phyloP scores from a whole-genome alignment of 441 rosid species.

The Bocquillonia castaneifolia region DNA sequence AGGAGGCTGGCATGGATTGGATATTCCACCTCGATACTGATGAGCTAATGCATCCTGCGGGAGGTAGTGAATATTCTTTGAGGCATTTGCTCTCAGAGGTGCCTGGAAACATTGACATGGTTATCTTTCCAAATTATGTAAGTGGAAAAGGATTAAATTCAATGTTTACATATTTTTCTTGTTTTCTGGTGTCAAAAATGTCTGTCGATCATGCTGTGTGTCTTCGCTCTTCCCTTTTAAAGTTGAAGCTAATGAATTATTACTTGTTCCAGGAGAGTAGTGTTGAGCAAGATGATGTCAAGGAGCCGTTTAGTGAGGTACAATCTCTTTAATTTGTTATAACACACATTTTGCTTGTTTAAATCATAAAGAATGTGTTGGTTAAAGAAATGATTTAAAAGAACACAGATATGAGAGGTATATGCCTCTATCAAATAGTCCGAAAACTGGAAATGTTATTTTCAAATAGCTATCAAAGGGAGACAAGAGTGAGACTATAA shows the following conservation, averaged over 20 bases:
- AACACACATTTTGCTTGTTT: slow-evolving; percentile 4
- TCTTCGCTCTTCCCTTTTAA: slow-evolving; percentile 11
- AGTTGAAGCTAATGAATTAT: slow-evolving; percentile 14
- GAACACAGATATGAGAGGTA: too few species aligned
- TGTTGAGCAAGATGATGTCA: slow-evolving; percentile 74
- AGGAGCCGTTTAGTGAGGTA: slow-evolving; percentile 90
- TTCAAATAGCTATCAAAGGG: background rate
- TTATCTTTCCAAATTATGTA: slow-evolving; percentile 84
- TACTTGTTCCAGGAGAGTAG: slow-evolving; percentile 70
- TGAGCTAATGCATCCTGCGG: slow-evolving; percentile 79
- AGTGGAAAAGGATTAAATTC: slow-evolving; percentile 33
- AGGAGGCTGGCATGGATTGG: slow-evolving; percentile 87
- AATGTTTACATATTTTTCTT: background rate
- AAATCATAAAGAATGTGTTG: background rate
- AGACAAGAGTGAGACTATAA: background rate
- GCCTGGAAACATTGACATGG: slow-evolving; percentile 64
- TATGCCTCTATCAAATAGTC: too few species aligned
- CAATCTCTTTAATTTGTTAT: slow-evolving; percentile 7
- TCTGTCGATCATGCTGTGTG: background rate
- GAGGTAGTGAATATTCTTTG: slow-evolving; percentile 69
- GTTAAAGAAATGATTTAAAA: too few species aligned
- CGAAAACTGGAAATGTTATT: background rate
- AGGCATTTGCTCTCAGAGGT: slow-evolving; percentile 60
- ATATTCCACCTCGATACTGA: slow-evolving; percentile 94
- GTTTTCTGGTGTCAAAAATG: slow-evolving; percentile 4